Base-by-base conservation (phyloP, 139 green algal genomes). In the Picochlorum costavermella region DNA sequence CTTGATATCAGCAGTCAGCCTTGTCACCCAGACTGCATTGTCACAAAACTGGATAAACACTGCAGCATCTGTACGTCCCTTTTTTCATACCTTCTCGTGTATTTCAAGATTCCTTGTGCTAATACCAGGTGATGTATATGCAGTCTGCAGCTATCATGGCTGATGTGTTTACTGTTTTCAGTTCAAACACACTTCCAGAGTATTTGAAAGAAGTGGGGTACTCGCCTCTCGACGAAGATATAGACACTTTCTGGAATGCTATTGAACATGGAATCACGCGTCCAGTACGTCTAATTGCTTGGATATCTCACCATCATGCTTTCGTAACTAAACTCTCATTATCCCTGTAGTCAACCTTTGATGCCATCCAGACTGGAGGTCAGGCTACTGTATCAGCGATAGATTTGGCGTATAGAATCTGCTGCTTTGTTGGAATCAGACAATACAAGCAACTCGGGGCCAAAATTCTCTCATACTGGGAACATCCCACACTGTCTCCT, bases 381-480 rank as follows among this genome's bases (percentile, higher is more conserved):
- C 33, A 40, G 6, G 33, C 33, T 14, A 5, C 46, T 20, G 3
- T 53, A 1, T 28, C 17, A 17, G 23, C 50, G 0, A 23, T 33
- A 30, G 50, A 73, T 49, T 31, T 76, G 53, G 56, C 55, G 28
- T 33, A 23, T 50, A 23, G 58, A n/a, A n/a, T 64, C 23, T 49
- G 23, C 23, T 23, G 20, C 17, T 29, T 16, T 29, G 29, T n/a
- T 3, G 56, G 59, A 25, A 58, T 76, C 23, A 56, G 63, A n/a
- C 64, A 72, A 61, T 55, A 61, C 44, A 23, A 31, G 26, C 60
- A 46, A 62, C 63, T 82, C 31, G 73, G 67, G 3, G 50, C 68
- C 6, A 63, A 75, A 44, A 63, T 82, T 46, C 12, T 82, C n/a
- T 81, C 72, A n/a, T 70, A 82, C 51, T 75, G 55, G 36, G 50